These are phyloP conservation scores for Akanthomyces uredinophilus DNA, from an alignment of 2,329 filamentous ascomycete species.

Conservation along the genomic window DNA sequence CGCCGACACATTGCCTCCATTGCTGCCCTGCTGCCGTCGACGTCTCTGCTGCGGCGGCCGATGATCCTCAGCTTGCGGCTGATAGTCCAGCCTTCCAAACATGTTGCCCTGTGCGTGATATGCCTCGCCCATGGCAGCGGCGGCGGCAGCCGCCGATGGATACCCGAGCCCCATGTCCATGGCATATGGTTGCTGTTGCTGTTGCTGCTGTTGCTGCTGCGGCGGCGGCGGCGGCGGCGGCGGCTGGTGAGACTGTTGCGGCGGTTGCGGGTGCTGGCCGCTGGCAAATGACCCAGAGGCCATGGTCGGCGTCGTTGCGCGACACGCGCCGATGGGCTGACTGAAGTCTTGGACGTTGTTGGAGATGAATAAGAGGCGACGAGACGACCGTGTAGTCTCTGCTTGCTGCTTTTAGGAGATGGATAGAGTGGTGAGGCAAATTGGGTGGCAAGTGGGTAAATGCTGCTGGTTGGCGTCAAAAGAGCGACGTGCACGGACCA, in stretches of 20 bases:
- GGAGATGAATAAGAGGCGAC: not conserved
- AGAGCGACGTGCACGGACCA: conserved; percentile 14
- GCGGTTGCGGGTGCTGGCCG: conserved; percentile 17
- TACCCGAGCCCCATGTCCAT: conserved; percentile 5
- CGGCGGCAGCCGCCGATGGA: not conserved
- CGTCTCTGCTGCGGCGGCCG: conserved; percentile 6
- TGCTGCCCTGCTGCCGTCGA: conserved; percentile 9
- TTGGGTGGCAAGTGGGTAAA: conserved; percentile 2
- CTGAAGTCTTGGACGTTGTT: not conserved
- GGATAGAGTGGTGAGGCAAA: conserved; percentile 1
- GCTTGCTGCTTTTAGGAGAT: conserved; percentile 13
- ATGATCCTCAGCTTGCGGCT: not conserved
- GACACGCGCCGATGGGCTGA: not conserved
- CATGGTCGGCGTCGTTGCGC: not conserved
- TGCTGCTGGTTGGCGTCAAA: not conserved
- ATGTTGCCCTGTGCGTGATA: conserved; percentile 4
- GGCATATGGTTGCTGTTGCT: conserved; percentile 11
- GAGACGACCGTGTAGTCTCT: not conserved
- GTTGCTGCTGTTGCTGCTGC: conserved; percentile 20
- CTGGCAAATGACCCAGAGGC: conserved; percentile 1
- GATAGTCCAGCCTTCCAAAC: conserved; percentile 13
- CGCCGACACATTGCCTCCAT: conserved; percentile 16
- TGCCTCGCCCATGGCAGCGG: conserved; percentile 4
- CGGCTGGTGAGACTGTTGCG: conserved; percentile 19
- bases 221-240: too few relatives aligned